phyloP scores from a whole-genome alignment of 345 rosid genomes.

The Eucalyptus albens region DNA sequence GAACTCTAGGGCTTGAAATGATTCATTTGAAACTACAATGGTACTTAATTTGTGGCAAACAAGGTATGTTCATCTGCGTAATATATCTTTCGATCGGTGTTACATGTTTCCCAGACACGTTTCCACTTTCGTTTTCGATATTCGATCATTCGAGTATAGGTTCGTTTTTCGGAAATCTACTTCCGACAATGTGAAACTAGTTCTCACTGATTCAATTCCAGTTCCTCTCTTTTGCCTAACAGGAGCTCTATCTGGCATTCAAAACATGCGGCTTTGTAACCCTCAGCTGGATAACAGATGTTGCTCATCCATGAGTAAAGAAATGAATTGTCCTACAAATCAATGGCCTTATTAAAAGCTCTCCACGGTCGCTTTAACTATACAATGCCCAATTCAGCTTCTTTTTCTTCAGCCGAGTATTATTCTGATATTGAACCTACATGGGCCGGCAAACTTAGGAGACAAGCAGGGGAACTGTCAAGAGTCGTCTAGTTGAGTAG shows the following conservation, averaged over 20 bases:
- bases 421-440: neutral
- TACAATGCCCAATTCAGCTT: neutral
- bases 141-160: rapidly evolving
- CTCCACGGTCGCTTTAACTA: neutral
- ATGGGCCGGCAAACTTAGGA: constrained; percentile 57
- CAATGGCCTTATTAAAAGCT: neutral
- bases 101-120: rapidly evolving
- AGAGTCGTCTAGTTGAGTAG: constrained; percentile 40
- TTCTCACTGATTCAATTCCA: neutral
- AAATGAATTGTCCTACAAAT: neutral
- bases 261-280: neutral
- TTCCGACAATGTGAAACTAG: neutral
- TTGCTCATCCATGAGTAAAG: neutral
- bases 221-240: neutral
- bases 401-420: neutral
- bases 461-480: constrained; percentile 42
- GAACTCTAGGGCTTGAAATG: too few species aligned
- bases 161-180: rapidly evolving
- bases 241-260: neutral
- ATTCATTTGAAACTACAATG: rapidly evolving
- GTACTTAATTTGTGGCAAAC: rapidly evolving
- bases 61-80: rapidly evolving
- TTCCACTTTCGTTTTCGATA: too few species aligned
- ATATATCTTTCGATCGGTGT: too few species aligned
- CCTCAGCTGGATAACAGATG: neutral